Conservation (phyloP, 73 alveolate genomes). For the Paramecium octaurelia region DNA sequence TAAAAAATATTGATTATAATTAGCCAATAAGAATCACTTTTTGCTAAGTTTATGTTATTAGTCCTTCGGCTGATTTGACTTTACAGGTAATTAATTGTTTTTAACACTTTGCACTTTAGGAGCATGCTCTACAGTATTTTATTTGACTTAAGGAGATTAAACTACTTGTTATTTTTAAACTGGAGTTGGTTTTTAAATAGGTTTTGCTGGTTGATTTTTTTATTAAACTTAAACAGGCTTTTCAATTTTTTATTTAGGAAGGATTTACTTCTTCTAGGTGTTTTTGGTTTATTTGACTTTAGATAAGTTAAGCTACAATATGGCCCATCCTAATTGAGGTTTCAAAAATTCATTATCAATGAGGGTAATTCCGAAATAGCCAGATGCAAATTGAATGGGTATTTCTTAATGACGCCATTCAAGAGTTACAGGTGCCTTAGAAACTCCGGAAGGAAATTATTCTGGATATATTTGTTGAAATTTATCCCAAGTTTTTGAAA, state of each 20-base stretch:
- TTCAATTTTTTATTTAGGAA: not conserved
- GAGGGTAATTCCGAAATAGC: not conserved
- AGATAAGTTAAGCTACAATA: not conserved
- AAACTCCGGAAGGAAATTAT: not conserved
- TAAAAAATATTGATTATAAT: no score
- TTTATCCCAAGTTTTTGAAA: not conserved
- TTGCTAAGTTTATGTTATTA: not conserved
- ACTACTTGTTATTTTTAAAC: not conserved
- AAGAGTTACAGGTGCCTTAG: not conserved
- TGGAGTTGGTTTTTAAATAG: not conserved
- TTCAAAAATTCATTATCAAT: not conserved
- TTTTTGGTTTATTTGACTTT: not conserved
- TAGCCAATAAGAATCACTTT: no score
- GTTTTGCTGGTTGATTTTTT: not conserved
- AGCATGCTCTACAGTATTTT: not conserved
- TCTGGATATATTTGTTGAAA: not conserved
- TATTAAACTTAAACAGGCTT: not conserved
- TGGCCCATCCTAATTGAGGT: not conserved
- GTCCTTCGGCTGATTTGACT: not conserved
- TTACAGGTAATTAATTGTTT: no score
- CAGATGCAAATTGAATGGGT: not conserved
- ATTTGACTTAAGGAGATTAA: not conserved
- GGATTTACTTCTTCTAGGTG: not conserved
- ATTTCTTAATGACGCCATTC: not conserved
- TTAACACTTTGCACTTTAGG: not conserved